phyloP scores from a whole-genome alignment of 805 yeast genomes.

The Metschnikowia aberdeeniae region DNA sequence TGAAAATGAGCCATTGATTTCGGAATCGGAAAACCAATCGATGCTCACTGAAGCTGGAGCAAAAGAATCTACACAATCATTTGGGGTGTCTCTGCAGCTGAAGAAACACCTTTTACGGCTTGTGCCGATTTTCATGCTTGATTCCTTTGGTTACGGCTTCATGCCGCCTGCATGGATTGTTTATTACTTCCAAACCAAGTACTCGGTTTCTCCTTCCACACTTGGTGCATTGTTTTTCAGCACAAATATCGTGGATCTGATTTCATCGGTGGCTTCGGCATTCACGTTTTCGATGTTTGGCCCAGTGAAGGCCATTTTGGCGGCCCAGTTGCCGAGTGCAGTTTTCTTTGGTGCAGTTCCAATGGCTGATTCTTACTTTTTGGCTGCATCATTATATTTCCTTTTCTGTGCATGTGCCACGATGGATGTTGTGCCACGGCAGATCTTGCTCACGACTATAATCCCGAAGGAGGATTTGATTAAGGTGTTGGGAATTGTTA shows the following conservation, averaged over 20 bases:
- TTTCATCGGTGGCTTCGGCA: conserved; percentile 77
- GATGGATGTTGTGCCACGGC: conserved; percentile 93
- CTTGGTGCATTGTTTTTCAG: conserved; percentile 67
- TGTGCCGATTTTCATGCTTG: conserved; percentile 67
- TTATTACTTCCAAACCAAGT: conserved; percentile 65
- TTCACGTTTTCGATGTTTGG: conserved; percentile 62
- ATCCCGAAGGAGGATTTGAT: conserved; percentile 64
- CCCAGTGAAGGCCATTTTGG: conserved; percentile 70
- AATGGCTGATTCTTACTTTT: conserved; percentile 19
- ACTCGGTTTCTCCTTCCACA: conserved; percentile 48
- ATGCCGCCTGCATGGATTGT: conserved; percentile 89
- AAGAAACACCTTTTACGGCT: conserved; percentile 43
- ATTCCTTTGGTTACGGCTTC: conserved; percentile 84
- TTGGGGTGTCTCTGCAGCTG: conserved; percentile 39
- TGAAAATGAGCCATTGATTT: conserved; percentile 7
- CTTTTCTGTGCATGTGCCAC: conserved; percentile 48
- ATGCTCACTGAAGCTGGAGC: background rate
- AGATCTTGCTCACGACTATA: conserved; percentile 66
- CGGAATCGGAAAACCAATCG: conserved; percentile 1
- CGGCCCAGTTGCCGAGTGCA: conserved; percentile 77
- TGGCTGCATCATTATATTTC: conserved; percentile 56
- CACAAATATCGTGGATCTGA: conserved; percentile 58
- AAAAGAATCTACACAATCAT: background rate
- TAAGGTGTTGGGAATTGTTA: conserved; percentile 78
- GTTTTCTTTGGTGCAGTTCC: conserved; percentile 47